These are phyloP conservation scores for Cladosporium austrohemisphaericum DNA, from an alignment of 2,329 filamentous ascomycete genomes.

Conservation along the genomic window DNA sequence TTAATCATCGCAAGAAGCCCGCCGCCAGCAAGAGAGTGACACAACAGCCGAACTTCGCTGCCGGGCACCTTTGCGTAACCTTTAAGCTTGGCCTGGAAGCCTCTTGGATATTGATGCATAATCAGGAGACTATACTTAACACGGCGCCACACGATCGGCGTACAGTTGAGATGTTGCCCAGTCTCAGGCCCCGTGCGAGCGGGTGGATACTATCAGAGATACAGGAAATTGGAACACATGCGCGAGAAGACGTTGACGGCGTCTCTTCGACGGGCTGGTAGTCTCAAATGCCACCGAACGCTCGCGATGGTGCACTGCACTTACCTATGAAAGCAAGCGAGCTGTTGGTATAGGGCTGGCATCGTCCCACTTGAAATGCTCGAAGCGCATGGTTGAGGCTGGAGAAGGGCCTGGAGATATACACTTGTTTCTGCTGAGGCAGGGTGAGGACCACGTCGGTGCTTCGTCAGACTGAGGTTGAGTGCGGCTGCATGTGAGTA, in stretches of 20 bases:
- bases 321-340: background rate
- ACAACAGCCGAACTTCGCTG: slow-evolving; percentile 4
- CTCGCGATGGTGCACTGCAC: background rate
- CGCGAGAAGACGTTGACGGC: background rate
- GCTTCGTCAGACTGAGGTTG: background rate
- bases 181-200: background rate
- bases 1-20: no score
- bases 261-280: background rate
- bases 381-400: background rate
- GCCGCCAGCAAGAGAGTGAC: background rate
- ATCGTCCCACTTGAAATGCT: background rate
- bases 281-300: background rate
- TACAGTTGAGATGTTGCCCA: no score
- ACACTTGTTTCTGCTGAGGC: background rate
- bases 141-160: background rate
- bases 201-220: slow-evolving; percentile 7
- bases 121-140: background rate
- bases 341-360: background rate
- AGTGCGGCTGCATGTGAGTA: background rate
- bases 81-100: background rate
- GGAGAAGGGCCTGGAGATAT: background rate
- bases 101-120: background rate
- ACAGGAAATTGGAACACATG: slow-evolving; percentile 3
- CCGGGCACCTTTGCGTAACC: slow-evolving; percentile 3
- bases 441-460: background rate